Base-by-base conservation (phyloP, 116 monocot genomes). In the Papilionanthe hybrid region DNA sequence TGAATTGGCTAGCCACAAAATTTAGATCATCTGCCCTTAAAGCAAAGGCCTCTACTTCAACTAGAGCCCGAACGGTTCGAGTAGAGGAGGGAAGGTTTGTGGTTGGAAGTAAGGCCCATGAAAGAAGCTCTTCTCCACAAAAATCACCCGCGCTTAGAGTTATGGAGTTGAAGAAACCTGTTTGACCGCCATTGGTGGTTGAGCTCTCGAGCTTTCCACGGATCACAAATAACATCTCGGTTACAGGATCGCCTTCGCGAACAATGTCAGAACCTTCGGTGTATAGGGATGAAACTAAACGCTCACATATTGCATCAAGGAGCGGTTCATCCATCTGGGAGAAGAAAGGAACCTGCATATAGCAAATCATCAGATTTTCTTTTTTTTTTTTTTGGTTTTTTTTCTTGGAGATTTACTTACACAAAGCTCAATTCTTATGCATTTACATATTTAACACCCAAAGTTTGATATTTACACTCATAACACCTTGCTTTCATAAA, bases 271-370 rank as follows among this genome's bases (percentile, higher is more conserved):
- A 91, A 20, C 90, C 95, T 75, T 94, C 83, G 0, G 98, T 94
- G 85, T 93, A 84, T 60, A 99, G 73, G 17, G 91, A 91, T 22
- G 93, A 93, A 25, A 94, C 88, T 17, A 99, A 84, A 25, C 89
- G 95, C 90, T 93, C 98, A 22, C 98, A 99, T 77, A 99, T 99
- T 25, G 98, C 98, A 47, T 99, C 94, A 0, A 99, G 89, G 69
- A 99, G 93, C 66, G 91, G 98, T 72, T 88, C 91, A 53, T 99
- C 98, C 98, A 99, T 99, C 68, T 99, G 86, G 22, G 98, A 87
- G 88, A 99, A 99, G 69, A 94, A 90, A 13, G 93, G 95, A 1
- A 94, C 97, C 97, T 98, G 84, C 44, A 82, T 43, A 73, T 73
- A n/a, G 25, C 28, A 69, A 32, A 69, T 10, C 15, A 68, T 69